Evolutionary conservation across 495 filamentous ascomycete genomes (phyloP), one percentile per base, ranked within the genome.

Genomic region (Neurospora africana): DNA sequence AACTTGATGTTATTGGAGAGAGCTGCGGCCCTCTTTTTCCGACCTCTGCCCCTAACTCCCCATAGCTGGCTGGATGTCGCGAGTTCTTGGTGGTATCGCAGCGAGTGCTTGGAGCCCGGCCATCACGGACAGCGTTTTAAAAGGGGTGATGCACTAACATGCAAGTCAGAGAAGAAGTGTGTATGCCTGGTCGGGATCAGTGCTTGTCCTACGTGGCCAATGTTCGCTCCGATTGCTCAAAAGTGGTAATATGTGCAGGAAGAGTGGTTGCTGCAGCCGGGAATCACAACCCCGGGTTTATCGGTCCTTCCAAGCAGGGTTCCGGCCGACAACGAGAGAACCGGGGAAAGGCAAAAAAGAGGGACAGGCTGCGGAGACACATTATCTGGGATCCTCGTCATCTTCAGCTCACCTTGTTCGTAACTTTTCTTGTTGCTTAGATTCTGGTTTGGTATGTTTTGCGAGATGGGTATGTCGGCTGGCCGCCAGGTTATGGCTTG

Each of bases 101-200:
- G 70, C 69, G 35, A 70, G 71, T 43, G 39, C 70, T 72, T 65
- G 38, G 41, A 72, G 40, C 68, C 40, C 73, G 67, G 15, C 27
- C 40, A 71, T 73, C 33, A 69, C 40, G 61, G 37, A 39, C 53
- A 35, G 37, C 15, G 36, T 44, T 40, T 17, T 35, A 39, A 10
- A 68, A 68, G 41, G 68, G 40, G 44, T 61, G 67, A 74, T 68
- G 68, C 72, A 74, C 75, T 75, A 72, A 70, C 58, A 75, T 77
- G 74, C 74, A 75, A 72, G 70, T 33, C 72, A 71, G 40, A 47
- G 70, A 76, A 71, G 30, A 61, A 58, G 58, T 67, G 69, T 44
- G 47, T 72, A 70, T 68, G 69, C 73, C 72, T 69, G 68, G 68
- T 78, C 74, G 76, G 77, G 67, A 75, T 72, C 73, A 75, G 76